Evolutionary conservation across 2,329 filamentous ascomycete species (phyloP), one percentile per base, ranked within the genome.

Genomic region (Septoria petroselini): DNA sequence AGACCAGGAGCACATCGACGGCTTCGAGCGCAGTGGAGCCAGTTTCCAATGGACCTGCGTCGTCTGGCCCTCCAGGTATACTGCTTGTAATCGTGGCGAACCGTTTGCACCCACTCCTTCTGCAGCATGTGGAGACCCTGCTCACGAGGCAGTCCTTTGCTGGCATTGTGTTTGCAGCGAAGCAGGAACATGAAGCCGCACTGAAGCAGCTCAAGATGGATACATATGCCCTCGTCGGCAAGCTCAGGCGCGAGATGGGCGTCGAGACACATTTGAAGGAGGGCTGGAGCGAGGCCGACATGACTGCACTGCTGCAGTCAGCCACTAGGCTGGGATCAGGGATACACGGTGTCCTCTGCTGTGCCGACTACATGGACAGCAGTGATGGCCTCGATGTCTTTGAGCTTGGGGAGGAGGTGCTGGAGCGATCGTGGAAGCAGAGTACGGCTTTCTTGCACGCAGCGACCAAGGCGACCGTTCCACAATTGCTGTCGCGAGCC

Each of bases 391-490:
- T 31, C 31, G 58, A 62, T 29, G 33, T 66, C 12, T 21, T 65
- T 34, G 49, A 48, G 2, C n/a, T 65, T 11, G 59, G 56, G 4
- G 49, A 52, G 14, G 41, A 37, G 7, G 53, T 57, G 11, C 45
- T 65, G 19, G 42, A 55, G 41, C 25, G 41, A 8, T 44, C 55
- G 6, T 64, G 58, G 59, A 42, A 49, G 43, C 27, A 39, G 14
- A 63, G 58, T n/a, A 58, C 65, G 25, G 55, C 53, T 7, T 63
- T 62, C 41, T 38, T 64, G 12, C 62, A 64, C 18, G 27, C 52
- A 9, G 51, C 61, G 3, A 55, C 44, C 39, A 55, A 41, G 33
- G 41, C 45, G 8, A 47, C 48, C 2, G 23, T 50, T 5, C 27
- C 41, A 14, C 50, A 54, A 11, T 30, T 54, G 23, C 29, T 57